These are phyloP conservation scores for Phytophthora hibernalis DNA, from an alignment of 352 stramenopile species.

Conservation along the genomic window DNA sequence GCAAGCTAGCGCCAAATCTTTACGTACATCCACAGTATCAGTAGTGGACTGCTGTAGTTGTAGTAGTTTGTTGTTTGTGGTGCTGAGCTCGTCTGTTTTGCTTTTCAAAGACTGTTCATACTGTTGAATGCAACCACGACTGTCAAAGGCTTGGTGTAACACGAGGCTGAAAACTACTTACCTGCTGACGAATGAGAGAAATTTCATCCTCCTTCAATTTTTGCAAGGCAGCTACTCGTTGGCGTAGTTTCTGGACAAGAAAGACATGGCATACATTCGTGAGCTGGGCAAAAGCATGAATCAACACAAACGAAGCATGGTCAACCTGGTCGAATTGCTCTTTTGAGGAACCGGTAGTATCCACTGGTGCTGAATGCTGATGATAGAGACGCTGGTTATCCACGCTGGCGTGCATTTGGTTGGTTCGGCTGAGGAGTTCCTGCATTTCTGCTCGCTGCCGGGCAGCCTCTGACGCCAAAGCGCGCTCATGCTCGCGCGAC, in stretches of 20 bases:
- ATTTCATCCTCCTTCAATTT: slow-evolving; percentile 76
- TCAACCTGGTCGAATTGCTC: slow-evolving; percentile 40
- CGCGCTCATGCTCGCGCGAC: slow-evolving; percentile 65
- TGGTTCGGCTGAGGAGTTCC: slow-evolving; percentile 54
- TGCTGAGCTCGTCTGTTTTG: slow-evolving; percentile 53
- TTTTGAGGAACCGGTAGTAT: slow-evolving; percentile 22
- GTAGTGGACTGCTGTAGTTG: slow-evolving; percentile 45
- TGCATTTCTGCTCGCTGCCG: slow-evolving; percentile 66
- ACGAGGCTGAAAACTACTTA: slow-evolving; percentile 14
- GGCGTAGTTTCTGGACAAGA: slow-evolving; percentile 46
- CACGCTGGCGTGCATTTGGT: neutral
- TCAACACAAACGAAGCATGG: neutral
- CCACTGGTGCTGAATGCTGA: slow-evolving; percentile 27
- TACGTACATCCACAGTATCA: slow-evolving; percentile 56
- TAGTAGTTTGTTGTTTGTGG: slow-evolving; percentile 43
- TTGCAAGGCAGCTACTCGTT: slow-evolving; percentile 63
- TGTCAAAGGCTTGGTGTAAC: neutral
- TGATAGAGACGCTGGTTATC: slow-evolving; percentile 22
- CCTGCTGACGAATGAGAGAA: slow-evolving; percentile 72
- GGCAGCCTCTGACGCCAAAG: slow-evolving; percentile 51
- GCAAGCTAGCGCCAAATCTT: neutral
- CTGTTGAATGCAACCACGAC: slow-evolving; percentile 15
- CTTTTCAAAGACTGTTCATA: slow-evolving; percentile 73
- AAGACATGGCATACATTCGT: neutral
- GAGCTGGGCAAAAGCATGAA: neutral